These are phyloP conservation scores for Cryptomeria japonica DNA, from an alignment of 75 land plant species.

Conservation along the genomic window DNA sequence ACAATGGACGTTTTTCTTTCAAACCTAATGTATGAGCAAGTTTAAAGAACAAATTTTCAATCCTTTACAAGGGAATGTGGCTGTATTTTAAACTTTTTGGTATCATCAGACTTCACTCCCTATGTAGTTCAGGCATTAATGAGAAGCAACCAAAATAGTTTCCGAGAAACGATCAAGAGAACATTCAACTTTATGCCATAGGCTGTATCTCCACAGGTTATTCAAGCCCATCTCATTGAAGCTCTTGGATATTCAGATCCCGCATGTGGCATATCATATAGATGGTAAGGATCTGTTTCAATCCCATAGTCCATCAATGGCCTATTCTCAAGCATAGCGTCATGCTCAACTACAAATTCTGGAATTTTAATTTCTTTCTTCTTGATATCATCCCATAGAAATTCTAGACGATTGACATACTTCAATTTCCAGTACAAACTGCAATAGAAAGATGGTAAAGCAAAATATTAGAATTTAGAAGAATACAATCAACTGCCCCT, in stretches of 20 bases:
- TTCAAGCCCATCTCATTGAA: slow-evolving; percentile 36
- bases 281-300: slow-evolving; percentile 70
- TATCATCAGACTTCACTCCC: background rate
- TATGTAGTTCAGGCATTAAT: background rate
- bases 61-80: background rate
- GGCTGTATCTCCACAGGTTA: background rate
- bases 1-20: background rate
- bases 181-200: background rate
- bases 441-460: slow-evolving; percentile 10
- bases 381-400: slow-evolving; percentile 86
- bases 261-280: slow-evolving; percentile 33
- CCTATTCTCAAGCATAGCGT: slow-evolving; percentile 77
- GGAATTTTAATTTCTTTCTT: slow-evolving; percentile 86
- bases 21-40: background rate
- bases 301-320: slow-evolving; percentile 95
- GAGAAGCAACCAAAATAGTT: background rate
- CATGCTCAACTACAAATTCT: slow-evolving; percentile 80
- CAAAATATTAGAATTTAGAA: background rate
- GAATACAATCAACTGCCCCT: background rate
- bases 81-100: background rate
- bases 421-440: slow-evolving; percentile 90
- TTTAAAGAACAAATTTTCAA: background rate
- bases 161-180: background rate
- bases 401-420: slow-evolving; percentile 83
- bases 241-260: slow-evolving; percentile 34